Evolutionary conservation across 768 basidiomycete species (phyloP).

Genomic region (Leccinum olivaceopallidum): DNA sequence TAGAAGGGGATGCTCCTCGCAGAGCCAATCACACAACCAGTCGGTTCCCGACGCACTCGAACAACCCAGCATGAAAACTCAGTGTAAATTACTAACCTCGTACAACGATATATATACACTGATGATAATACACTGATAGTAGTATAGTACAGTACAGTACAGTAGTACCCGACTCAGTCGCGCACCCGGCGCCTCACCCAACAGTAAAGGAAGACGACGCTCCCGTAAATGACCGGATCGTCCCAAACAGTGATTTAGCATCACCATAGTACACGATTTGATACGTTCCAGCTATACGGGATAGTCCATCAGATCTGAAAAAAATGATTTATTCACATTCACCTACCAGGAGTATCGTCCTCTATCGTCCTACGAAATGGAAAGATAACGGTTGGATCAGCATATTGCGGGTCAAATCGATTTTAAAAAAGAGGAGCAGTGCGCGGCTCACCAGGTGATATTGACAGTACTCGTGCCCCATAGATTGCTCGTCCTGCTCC

Average conservation of each 20-base stretch:
- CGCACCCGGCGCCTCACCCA: constrained; percentile 9
- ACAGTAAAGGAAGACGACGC: constrained; percentile 64
- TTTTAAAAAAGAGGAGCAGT: background rate
- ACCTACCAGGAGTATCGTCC: constrained; percentile 42
- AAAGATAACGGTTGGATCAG: background rate
- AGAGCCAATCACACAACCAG: background rate
- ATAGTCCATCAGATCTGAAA: background rate
- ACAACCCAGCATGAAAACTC: background rate
- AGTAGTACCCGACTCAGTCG: background rate
- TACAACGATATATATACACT: background rate
- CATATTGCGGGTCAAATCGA: constrained; percentile 9
- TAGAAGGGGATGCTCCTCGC: background rate
- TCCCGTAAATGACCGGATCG: constrained; percentile 62
- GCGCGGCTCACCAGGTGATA: constrained; percentile 54
- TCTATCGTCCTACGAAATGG: constrained; percentile 56
- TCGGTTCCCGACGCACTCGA: background rate
- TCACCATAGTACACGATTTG: constrained; percentile 74
- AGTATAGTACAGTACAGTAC: background rate
- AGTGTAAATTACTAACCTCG: background rate
- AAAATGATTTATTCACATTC: background rate
- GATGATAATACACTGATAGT: background rate
- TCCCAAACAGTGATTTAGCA: constrained; percentile 66
- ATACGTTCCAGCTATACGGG: constrained; percentile 60
- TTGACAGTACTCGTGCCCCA: constrained; percentile 58
- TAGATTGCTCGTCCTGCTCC: no score